Base-by-base conservation (phyloP, 169 alveolate species). In the Eimeria zaria region DNA sequence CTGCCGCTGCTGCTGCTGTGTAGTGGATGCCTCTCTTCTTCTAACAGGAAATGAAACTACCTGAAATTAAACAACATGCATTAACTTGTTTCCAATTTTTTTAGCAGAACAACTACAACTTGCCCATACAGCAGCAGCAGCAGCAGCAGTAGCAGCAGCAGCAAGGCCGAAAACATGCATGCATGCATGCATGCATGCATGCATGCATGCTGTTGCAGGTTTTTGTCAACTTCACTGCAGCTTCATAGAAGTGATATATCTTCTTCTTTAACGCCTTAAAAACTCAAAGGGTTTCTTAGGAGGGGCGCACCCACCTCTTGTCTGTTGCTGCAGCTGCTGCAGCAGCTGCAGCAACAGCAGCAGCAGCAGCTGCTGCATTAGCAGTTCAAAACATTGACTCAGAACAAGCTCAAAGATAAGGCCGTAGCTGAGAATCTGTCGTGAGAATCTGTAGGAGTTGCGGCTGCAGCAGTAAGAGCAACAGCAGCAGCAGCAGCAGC, bases 111-210 rank as follows among this genome's bases (percentile, higher is more conserved):
- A n/a, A 12, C 60, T 74, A 74, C 12, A 14, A 2, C 58, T 39
- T 41, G 7, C 7, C 46, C 30, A 5, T 12, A 22, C 22, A 2
- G 30, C 39, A 20, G 60, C 39, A 20, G 60, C 60, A 74, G 36
- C 85, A 73, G 83, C 83, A 27, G 41, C 83, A n/a, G 60, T 8
- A 20, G 60, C 60, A 74, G 36, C 85, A 74, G 60, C 85, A 41
- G 39, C 60, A 74, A 22, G 22, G 58, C 36, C 69, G n/a, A 48
- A 64, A 20, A 44, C 89, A 22, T 76, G 53, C 83, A 18, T 74
- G 85, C 85, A 36, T 44, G 62, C 88, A 76, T 33, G 88, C 62
- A 33, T 27, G 69, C 89, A 80, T 41, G 69, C 85, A 14, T 20
- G 62, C 88, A 76, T 33, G 88, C 62, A 33, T 48, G 69, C 89